A percentile compares a stretch with the other conserved stretches of the same genome.
Conservation (phyloP, 495 filamentous ascomycete species). For the Ascodesmis nigricans region DNA sequence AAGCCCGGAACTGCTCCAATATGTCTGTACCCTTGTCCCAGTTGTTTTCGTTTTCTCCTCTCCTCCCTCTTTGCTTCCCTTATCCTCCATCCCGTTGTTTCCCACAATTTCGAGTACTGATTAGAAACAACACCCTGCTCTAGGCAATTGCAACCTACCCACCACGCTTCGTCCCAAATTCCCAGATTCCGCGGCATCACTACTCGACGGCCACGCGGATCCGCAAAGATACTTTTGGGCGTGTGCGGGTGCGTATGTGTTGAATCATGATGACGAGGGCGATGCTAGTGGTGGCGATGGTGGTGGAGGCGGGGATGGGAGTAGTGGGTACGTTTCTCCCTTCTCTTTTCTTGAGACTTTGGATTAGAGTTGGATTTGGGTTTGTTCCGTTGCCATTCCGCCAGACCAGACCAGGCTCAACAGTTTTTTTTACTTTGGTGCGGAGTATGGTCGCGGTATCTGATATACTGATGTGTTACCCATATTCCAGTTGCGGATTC, state of each 20-base stretch:
- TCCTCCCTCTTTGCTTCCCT: background rate
- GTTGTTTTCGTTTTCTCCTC: background rate
- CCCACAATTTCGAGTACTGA: background rate
- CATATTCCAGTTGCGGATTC: too few relatives aligned
- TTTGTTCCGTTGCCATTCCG: too few relatives aligned
- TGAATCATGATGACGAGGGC: too few relatives aligned
- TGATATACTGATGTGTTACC: too few relatives aligned
- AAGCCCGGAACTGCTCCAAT: constrained; percentile 46
- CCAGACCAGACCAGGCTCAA: too few relatives aligned
- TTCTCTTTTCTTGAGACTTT: too few relatives aligned
- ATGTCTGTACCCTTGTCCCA: constrained; percentile 20
- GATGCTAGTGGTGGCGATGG: constrained; percentile 37
- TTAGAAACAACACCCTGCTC: too few relatives aligned
- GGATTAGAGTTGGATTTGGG: too few relatives aligned
- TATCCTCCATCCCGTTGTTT: background rate
- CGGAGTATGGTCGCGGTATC: too few relatives aligned
- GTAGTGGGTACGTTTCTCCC: too few relatives aligned
- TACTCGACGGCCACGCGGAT: too few relatives aligned
- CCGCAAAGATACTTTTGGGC: constrained; percentile 85
- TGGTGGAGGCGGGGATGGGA: constrained; percentile 2
- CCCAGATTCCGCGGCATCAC: constrained; percentile 26
- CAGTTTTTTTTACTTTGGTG: too few relatives aligned
- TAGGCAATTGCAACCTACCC: constrained; percentile 44
- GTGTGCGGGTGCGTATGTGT: constrained; percentile 58
- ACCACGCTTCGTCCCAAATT: constrained; percentile 50